phyloP scores from a whole-genome alignment of 169 alveolate genomes.

The Condylostoma magnum region DNA sequence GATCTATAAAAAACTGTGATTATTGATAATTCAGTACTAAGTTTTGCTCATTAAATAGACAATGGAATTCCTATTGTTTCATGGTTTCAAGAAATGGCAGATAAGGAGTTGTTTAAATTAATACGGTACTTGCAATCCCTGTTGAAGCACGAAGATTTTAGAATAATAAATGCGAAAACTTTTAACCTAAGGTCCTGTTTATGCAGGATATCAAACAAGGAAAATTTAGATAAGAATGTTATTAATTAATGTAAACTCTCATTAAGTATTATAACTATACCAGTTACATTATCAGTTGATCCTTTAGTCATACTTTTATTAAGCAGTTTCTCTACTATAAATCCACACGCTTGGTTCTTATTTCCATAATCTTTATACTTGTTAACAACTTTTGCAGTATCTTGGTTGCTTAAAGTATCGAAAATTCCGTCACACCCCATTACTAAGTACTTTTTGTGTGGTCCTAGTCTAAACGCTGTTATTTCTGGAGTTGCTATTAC shows the following conservation, averaged over 20 bases:
- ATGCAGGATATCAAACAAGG: no score
- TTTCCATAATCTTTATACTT: constrained; percentile 26
- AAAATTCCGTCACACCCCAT: constrained; percentile 71
- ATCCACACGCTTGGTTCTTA: constrained; percentile 49
- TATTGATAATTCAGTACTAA: constrained; percentile 70
- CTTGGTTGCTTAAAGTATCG: constrained; percentile 49
- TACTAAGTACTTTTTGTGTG: constrained; percentile 61
- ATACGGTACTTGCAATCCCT: constrained; percentile 50
- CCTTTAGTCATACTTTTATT: constrained; percentile 55
- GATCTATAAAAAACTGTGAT: constrained; percentile 46
- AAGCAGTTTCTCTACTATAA: constrained; percentile 53
- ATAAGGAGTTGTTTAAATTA: constrained; percentile 62
- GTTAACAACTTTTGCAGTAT: constrained; percentile 52
- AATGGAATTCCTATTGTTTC: constrained; percentile 80
- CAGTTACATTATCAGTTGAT: constrained; percentile 76
- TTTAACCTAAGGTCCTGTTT: constrained; percentile 12
- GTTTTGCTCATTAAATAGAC: constrained; percentile 60
- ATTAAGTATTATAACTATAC: constrained; percentile 69
- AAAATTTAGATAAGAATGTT: no score
- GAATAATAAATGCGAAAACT: constrained; percentile 53
- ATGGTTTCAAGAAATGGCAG: constrained; percentile 56
- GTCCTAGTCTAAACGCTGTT: constrained; percentile 41
- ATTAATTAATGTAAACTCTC: neutral
- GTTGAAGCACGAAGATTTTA: constrained; percentile 63
- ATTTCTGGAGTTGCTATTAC: constrained; percentile 72